phyloP scores from a whole-genome alignment of 2,329 filamentous ascomycete genomes.

The Myotisia sp. region DNA sequence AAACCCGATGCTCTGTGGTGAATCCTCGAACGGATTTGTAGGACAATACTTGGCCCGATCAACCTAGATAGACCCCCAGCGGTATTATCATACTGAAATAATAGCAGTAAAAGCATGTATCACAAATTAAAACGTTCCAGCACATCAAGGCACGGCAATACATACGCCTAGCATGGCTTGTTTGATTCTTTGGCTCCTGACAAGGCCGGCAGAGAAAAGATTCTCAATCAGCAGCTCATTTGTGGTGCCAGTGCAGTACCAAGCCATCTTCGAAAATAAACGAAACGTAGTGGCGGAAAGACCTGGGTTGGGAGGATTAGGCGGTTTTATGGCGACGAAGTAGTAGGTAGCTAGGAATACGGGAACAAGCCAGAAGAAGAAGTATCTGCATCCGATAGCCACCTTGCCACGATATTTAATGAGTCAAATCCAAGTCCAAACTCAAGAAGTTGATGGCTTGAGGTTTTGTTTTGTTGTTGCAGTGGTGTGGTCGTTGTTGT shows the following conservation, averaged over 20 bases:
- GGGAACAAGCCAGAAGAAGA: too few relatives aligned
- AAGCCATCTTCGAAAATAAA: slow-evolving; percentile 78
- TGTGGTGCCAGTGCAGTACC: slow-evolving; percentile 63
- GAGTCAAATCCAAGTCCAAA: too few relatives aligned
- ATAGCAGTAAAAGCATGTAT: background rate
- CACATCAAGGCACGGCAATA: background rate
- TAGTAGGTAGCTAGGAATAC: too few relatives aligned
- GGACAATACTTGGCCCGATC: slow-evolving; percentile 79
- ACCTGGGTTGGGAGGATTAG: too few relatives aligned
- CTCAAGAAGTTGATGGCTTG: too few relatives aligned
- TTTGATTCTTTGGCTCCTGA: slow-evolving; percentile 57
- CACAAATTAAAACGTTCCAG: background rate
- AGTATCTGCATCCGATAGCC: too few relatives aligned
- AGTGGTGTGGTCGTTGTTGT: too few relatives aligned
- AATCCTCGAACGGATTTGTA: slow-evolving; percentile 55
- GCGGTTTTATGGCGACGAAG: too few relatives aligned
- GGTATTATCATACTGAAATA: background rate
- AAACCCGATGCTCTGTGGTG: slow-evolving; percentile 54
- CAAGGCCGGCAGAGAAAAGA: slow-evolving; percentile 55
- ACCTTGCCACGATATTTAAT: too few relatives aligned
- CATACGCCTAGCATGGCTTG: slow-evolving; percentile 63
- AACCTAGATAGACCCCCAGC: slow-evolving; percentile 41
- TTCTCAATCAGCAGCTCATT: slow-evolving; percentile 69
- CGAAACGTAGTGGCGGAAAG: too few relatives aligned
- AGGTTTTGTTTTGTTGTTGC: too few relatives aligned